Percentiles rank a stretch among this genome's conserved stretches.
These are phyloP conservation scores for Suhomyces bolitotheri DNA, from an alignment of 1,139 yeast species.

Conservation along the genomic window DNA sequence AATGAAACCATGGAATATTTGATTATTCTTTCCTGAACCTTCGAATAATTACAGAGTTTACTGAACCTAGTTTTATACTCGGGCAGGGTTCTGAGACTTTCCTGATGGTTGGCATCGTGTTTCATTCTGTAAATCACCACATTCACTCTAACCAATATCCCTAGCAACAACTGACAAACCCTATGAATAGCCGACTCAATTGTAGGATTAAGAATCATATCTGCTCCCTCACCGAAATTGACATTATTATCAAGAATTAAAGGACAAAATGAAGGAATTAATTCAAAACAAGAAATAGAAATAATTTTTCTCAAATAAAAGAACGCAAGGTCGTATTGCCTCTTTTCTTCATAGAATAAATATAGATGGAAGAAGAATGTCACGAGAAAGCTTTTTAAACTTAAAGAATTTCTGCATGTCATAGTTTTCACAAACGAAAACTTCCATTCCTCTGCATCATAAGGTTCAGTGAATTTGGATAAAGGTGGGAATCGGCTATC, in stretches of 20 bases:
- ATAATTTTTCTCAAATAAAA: conserved; percentile 28
- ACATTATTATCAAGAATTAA: conserved; percentile 29
- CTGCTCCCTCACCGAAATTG: conserved; percentile 39
- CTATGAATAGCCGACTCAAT: conserved; percentile 33
- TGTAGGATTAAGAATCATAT: conserved; percentile 38
- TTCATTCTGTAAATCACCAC: conserved; percentile 16
- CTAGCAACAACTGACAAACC: conserved; percentile 29
- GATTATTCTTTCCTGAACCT: conserved; percentile 19
- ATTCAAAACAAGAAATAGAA: conserved; percentile 24
- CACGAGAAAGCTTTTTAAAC: conserved; percentile 30
- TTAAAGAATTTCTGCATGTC: conserved; percentile 34
- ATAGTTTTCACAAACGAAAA: conserved; percentile 34
- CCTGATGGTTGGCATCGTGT: conserved; percentile 20
- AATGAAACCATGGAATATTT: conserved; percentile 27
- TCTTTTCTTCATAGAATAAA: conserved; percentile 20
- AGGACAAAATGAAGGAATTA: conserved; percentile 31
- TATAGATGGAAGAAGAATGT: conserved; percentile 31
- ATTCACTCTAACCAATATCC: conserved; percentile 19
- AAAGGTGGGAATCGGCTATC: conserved; percentile 25
- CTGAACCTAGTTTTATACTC: conserved; percentile 16
- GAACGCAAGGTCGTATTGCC: conserved; percentile 18
- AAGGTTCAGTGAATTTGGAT: conserved; percentile 27
- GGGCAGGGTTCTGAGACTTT: conserved; percentile 16
- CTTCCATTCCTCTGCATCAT: conserved; percentile 21
- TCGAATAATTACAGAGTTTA: conserved; percentile 17